A percentile compares a stretch with the other conserved stretches of the same genome.
phyloP scores from a whole-genome alignment of 768 basidiomycete species.

The Pleurotus platypus region DNA sequence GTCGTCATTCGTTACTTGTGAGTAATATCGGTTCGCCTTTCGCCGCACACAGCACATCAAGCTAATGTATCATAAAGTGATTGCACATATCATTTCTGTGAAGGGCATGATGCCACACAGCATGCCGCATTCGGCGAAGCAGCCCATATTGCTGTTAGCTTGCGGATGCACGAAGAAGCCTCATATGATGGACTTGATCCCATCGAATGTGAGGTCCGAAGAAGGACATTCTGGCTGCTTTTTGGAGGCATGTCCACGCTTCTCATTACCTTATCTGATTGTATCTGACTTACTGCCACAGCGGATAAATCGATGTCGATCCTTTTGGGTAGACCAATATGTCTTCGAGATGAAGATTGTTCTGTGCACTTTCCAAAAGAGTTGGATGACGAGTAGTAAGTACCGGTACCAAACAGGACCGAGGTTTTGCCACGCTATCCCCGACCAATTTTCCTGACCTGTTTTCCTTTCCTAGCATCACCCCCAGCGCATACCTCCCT shows the following conservation, averaged over 20 bases:
- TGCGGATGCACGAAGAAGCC: conserved; percentile 84
- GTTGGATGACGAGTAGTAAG: conserved; percentile 86
- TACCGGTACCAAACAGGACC: conserved; percentile 23
- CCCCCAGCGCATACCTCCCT: conserved; percentile 75
- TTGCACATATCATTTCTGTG: conserved; percentile 84
- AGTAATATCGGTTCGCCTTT: conserved; percentile 22
- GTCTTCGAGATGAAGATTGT: conserved; percentile 87
- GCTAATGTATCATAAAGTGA: conserved; percentile 42
- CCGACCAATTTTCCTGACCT: conserved; percentile 11
- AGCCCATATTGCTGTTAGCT: conserved; percentile 75
- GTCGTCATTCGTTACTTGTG: conserved; percentile 89
- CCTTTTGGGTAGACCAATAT: conserved; percentile 79
- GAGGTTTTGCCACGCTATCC: conserved; percentile 23
- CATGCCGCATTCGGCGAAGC: conserved; percentile 88
- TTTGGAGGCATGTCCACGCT: conserved; percentile 65
- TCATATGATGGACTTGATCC: conserved; percentile 82
- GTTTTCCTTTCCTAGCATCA: conserved; percentile 52
- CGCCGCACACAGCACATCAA: conserved; percentile 7
- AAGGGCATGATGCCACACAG: conserved; percentile 83
- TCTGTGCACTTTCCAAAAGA: conserved; percentile 86
- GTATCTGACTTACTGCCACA: conserved; percentile 23
- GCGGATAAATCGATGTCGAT: conserved; percentile 92
- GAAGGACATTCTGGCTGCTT: conserved; percentile 84
- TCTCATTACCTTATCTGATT: conserved; percentile 7
- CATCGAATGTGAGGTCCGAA: conserved; percentile 84